Conservation (phyloP, 2,329 filamentous ascomycete species). For the Mycosphaerella sp. region DNA sequence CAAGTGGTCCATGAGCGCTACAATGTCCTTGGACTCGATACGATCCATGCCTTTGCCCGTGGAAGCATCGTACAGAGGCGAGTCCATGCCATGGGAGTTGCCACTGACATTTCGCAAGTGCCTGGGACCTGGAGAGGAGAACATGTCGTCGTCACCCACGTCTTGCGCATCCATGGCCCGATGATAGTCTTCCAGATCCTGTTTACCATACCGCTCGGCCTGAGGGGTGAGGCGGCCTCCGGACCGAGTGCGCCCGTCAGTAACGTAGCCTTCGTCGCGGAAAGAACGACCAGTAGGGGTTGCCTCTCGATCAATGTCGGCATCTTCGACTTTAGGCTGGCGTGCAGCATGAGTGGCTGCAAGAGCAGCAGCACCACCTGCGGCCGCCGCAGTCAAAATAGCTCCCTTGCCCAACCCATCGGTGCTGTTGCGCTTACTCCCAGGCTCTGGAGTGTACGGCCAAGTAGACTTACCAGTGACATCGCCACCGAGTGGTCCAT, state of each 20-base stretch:
- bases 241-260: slow-evolving; percentile 53
- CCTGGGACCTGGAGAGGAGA: slow-evolving; percentile 46
- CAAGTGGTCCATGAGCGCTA: slow-evolving; percentile 96
- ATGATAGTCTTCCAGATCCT: slow-evolving; percentile 49
- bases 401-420: slow-evolving; percentile 19
- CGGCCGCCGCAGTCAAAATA: slow-evolving; percentile 23
- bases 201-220: slow-evolving; percentile 46
- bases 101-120: slow-evolving; percentile 69
- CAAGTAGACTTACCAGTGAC: slow-evolving; percentile 45
- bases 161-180: slow-evolving; percentile 43
- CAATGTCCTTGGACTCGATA: slow-evolving; percentile 94
- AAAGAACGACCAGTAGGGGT: slow-evolving; percentile 51
- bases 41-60: slow-evolving; percentile 82
- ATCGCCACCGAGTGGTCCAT: slow-evolving; percentile 62
- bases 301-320: slow-evolving; percentile 14
- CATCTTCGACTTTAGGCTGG: slow-evolving; percentile 33
- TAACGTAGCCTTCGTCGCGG: slow-evolving; percentile 89
- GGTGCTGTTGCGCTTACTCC: slow-evolving; percentile 16
- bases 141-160: slow-evolving; percentile 53
- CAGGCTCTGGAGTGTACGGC: slow-evolving; percentile 32
- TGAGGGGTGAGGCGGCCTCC: slow-evolving; percentile 44
- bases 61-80: slow-evolving; percentile 82
- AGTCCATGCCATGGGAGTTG: slow-evolving; percentile 84
- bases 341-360: slow-evolving; percentile 29
- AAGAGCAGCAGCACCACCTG: slow-evolving; percentile 25